Evolutionary conservation across 306 rosid genomes (phyloP).

Genomic region (Mimosa pudica): DNA sequence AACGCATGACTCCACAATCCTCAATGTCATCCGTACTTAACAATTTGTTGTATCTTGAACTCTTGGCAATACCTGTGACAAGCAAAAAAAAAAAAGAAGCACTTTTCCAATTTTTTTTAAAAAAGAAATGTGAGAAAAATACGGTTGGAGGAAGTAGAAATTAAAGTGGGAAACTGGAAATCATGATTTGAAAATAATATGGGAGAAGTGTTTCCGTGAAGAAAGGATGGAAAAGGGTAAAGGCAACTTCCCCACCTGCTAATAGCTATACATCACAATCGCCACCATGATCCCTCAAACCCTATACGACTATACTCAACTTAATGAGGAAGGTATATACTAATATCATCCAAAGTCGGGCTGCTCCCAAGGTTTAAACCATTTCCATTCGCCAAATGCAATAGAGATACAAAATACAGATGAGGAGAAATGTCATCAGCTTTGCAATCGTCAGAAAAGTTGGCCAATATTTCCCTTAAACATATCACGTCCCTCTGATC

Average conservation of each 20-base stretch:
- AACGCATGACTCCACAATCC: neutral
- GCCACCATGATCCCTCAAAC: neutral
- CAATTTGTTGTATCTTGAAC: neutral
- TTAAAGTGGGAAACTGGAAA: neutral
- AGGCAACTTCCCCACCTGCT: neutral
- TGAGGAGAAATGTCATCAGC: slow-evolving; percentile 94
- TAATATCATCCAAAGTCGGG: slow-evolving; percentile 73
- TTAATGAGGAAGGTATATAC: slow-evolving; percentile 45
- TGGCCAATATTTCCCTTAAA: slow-evolving; percentile 69
- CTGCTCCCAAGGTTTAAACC: slow-evolving; percentile 69
- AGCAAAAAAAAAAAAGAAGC: neutral
- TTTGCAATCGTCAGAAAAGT: slow-evolving; percentile 68
- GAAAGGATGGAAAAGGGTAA: neutral
- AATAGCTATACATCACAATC: neutral
- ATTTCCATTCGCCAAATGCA: slow-evolving; percentile 92
- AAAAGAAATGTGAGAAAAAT: neutral
- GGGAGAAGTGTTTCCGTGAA: neutral
- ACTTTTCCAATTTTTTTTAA: too few relatives aligned
- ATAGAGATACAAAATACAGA: slow-evolving; percentile 87
- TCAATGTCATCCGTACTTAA: neutral
- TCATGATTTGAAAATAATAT: neutral
- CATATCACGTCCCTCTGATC: slow-evolving; percentile 54
- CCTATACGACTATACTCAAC: neutral
- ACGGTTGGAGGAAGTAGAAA: neutral
- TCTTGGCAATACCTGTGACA: neutral